Percentiles rank a stretch among this genome's conserved stretches.
phyloP scores from a whole-genome alignment of 2,329 filamentous ascomycete genomes.

The Penicillium sp. region DNA sequence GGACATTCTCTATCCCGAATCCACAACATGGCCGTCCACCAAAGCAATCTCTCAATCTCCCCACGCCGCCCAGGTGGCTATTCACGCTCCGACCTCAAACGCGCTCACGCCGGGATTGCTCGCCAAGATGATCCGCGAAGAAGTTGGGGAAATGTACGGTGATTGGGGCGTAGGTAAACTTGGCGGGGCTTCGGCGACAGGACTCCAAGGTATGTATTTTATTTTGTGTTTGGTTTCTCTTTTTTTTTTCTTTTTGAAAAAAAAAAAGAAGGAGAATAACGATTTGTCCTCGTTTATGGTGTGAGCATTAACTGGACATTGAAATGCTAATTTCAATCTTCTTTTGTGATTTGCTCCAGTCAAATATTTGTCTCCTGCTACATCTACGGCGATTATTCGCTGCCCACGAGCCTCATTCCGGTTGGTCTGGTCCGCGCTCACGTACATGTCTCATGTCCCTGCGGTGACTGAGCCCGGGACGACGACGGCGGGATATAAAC shows the following conservation, averaged over 20 bases:
- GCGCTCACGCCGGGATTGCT: conserved; percentile 62
- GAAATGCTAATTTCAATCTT: no score
- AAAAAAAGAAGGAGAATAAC: no score
- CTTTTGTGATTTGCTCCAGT: conserved; percentile 47
- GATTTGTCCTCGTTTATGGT: no score
- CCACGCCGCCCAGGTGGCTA: conserved; percentile 56
- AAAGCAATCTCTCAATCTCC: conserved; percentile 24
- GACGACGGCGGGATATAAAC: conserved; percentile 7
- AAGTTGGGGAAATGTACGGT: conserved; percentile 70
- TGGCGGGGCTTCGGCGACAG: conserved; percentile 61
- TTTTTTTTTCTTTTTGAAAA: neutral
- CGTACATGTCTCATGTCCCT: conserved; percentile 68
- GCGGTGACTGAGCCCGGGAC: conserved; percentile 23
- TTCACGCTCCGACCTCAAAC: conserved; percentile 73
- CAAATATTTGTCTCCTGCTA: conserved; percentile 88
- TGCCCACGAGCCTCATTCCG: conserved; percentile 77
- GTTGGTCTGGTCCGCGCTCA: conserved; percentile 83
- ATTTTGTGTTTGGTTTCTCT: conserved; percentile 10
- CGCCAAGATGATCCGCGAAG: conserved; percentile 61
- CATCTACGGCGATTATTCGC: conserved; percentile 85
- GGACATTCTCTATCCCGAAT: conserved; percentile 77
- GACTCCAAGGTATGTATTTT: conserved; percentile 55
- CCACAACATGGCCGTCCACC: conserved; percentile 34
- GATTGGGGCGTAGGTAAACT: conserved; percentile 66
- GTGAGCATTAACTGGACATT: no score